Evolutionary conservation across 2,329 filamentous ascomycete species (phyloP).

Genomic region (Hypoxylon sp.): DNA sequence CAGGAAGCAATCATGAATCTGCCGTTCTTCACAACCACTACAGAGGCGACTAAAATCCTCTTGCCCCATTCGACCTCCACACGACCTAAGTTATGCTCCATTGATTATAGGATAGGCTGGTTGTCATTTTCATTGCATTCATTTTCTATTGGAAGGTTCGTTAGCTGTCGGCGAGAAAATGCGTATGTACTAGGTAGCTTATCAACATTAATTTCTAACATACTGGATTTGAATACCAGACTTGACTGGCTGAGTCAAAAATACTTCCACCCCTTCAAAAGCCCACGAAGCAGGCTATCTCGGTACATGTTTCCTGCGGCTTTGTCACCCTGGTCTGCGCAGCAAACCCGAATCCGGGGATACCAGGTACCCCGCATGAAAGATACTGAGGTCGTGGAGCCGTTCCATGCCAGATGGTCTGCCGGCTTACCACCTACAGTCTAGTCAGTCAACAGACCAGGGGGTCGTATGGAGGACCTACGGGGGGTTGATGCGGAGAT

Average conservation of each 20-base stretch:
- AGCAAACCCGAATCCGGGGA: conserved; percentile 24
- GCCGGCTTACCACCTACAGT: conserved; percentile 19
- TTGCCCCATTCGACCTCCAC: too few species aligned
- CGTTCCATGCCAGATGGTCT: not conserved
- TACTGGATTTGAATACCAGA: not conserved
- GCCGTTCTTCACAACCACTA: not conserved
- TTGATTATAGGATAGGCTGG: too few species aligned
- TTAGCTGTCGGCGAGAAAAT: not conserved
- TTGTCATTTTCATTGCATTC: too few species aligned
- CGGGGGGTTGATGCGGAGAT: conserved; percentile 35
- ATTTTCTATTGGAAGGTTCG: not conserved
- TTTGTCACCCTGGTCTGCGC: not conserved
- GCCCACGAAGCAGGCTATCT: not conserved
- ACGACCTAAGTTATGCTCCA: too few species aligned
- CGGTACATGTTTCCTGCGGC: conserved; percentile 25
- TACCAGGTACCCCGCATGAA: conserved; percentile 29
- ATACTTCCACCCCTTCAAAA: not conserved
- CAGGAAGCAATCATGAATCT: not conserved
- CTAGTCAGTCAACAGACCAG: conserved; percentile 18
- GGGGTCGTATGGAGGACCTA: conserved; percentile 26
- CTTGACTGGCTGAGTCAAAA: not conserved
- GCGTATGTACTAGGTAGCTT: not conserved
- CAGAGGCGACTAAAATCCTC: not conserved
- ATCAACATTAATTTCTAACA: not conserved
- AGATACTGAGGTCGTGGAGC: not conserved